Evolutionary conservation across 2,329 filamentous ascomycete species (phyloP).

Genomic region (Beauveria scarabaeidicola): DNA sequence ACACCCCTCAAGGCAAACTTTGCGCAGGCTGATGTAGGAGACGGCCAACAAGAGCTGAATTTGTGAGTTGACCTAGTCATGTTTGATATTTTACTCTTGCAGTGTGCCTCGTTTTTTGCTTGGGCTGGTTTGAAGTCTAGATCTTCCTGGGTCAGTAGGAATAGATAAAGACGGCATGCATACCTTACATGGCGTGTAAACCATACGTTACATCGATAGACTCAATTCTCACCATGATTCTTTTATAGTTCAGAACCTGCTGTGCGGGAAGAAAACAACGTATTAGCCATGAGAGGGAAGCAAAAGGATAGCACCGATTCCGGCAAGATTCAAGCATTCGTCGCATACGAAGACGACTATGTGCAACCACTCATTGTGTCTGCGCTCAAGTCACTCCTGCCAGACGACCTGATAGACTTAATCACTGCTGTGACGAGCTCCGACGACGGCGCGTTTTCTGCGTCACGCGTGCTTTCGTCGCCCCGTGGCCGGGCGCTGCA

Average conservation of each 20-base stretch:
- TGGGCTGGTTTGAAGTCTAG: slow-evolving; percentile 2
- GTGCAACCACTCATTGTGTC: slow-evolving; percentile 76
- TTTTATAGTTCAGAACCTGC: slow-evolving; percentile 17
- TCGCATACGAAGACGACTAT: slow-evolving; percentile 82
- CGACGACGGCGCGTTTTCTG: slow-evolving; percentile 24
- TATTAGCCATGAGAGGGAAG: slow-evolving; percentile 16
- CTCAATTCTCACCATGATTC: slow-evolving; percentile 26
- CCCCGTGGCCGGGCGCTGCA: slow-evolving; percentile 49
- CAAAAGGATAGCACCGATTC: slow-evolving; percentile 12
- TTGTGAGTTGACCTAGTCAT: slow-evolving; percentile 55
- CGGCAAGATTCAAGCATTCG: slow-evolving; percentile 49
- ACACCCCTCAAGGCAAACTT: slow-evolving; percentile 91
- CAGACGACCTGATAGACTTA: slow-evolving; percentile 43
- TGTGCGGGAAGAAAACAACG: slow-evolving; percentile 4
- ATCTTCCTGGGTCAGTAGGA: slow-evolving; percentile 7
- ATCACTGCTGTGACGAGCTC: slow-evolving; percentile 35
- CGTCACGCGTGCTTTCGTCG: slow-evolving; percentile 25
- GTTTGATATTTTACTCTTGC: neutral
- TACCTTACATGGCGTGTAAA: slow-evolving; percentile 18
- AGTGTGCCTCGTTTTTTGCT: neutral
- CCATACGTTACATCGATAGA: slow-evolving; percentile 21
- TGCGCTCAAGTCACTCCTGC: slow-evolving; percentile 58
- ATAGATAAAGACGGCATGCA: slow-evolving; percentile 10
- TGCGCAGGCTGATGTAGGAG: slow-evolving; percentile 59
- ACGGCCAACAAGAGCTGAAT: slow-evolving; percentile 64